phyloP scores from a whole-genome alignment of 129 eudicot genomes.

The sunflower (Helianthus annuus) region HanXRQr2.0-SUNRISE NC_035447.2:104581745-104582244 shows the following conservation, averaged over 20 bases:
- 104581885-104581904: conserved; percentile 6
- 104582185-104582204: conserved; percentile 64
- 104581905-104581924: neutral
- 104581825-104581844: neutral
- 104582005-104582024: conserved; percentile 70
- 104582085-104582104: neutral
- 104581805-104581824: conserved; percentile 72
- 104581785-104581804: conserved; percentile 71
- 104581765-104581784: conserved; percentile 65
- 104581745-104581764: conserved; percentile 78
- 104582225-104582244: conserved; percentile 46
- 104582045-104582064: neutral
- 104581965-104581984: conserved; percentile 65
- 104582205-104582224: conserved; percentile 73
- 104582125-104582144: conserved; percentile 92
- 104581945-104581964: conserved; percentile 92
- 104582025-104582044: conserved; percentile 14
- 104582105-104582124: conserved; percentile 42
- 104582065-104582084: neutral
- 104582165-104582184: conserved; percentile 77
- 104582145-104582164: conserved; percentile 74
- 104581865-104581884: conserved; percentile 3
- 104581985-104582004: conserved; percentile 93
- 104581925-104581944: conserved; percentile 63
- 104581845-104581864: conserved; percentile 8